Evolutionary conservation across 257 asterid species (phyloP).

Genomic region (Perilla frutescens): DNA sequence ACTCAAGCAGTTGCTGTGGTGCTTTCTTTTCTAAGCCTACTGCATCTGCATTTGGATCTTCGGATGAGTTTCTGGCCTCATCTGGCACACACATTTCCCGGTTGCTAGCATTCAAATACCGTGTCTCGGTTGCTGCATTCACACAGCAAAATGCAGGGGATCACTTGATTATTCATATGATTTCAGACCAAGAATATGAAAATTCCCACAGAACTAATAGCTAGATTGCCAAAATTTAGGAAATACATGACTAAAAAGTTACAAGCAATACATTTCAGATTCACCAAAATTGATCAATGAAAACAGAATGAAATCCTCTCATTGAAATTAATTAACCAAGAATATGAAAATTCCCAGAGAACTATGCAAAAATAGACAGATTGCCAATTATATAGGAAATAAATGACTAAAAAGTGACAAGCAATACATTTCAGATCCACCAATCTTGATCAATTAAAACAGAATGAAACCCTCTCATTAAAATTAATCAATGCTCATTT

Average conservation of each 20-base stretch:
- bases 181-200: conserved; percentile 4
- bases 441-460: background rate
- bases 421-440: conserved; percentile 3
- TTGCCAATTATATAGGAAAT: too few species aligned
- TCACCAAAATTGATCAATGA: conserved; percentile 1
- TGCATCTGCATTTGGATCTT: conserved; percentile 49
- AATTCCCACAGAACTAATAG: background rate
- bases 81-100: conserved; percentile 84
- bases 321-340: background rate
- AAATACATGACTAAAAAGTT: background rate
- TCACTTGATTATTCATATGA: background rate
- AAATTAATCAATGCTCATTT: background rate
- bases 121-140: conserved; percentile 70
- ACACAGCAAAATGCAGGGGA: conserved; percentile 31
- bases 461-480: background rate
- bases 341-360: background rate
- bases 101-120: conserved; percentile 82
- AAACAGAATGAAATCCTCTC: background rate
- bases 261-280: background rate
- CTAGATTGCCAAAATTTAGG: too few species aligned
- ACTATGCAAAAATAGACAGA: too few species aligned
- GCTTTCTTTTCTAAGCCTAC: conserved; percentile 44
- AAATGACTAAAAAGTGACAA: background rate
- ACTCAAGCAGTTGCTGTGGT: conserved; percentile 70
- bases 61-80: conserved; percentile 62